These are phyloP conservation scores for Mucor circinelloides DNA, from an alignment of 371 early-diverging fungal species.

Conservation along the genomic window DNA sequence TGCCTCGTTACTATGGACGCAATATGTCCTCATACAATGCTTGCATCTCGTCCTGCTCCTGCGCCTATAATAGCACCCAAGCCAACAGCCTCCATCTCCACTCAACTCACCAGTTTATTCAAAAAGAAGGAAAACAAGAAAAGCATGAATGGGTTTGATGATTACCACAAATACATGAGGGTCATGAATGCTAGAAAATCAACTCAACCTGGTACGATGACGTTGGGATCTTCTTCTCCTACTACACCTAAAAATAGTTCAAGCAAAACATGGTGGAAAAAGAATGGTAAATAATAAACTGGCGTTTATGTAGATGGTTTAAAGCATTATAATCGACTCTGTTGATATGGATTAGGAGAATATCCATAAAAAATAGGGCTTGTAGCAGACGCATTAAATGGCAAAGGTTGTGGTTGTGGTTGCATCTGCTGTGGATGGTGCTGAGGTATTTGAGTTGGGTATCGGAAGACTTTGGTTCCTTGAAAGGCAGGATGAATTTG, in stretches of 20 bases:
- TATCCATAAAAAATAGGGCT: constrained; percentile 48
- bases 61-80: not conserved
- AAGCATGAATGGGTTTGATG: not conserved
- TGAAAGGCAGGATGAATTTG: constrained; percentile 2
- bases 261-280: constrained; percentile 16
- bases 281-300: constrained; percentile 8
- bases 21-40: not conserved
- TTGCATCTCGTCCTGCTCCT: not conserved
- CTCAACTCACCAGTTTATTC: not conserved
- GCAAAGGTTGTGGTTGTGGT: not conserved
- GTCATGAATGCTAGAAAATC: not conserved
- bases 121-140: not conserved
- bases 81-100: not conserved
- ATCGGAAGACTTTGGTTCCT: not conserved
- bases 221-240: not conserved
- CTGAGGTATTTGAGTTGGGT: not conserved
- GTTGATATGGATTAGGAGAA: constrained; percentile 6
- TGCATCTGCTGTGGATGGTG: not conserved
- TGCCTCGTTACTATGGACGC: not conserved
- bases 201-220: not conserved
- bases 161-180: not conserved
- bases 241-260: not conserved
- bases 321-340: constrained; percentile 14
- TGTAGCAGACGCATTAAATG: constrained; percentile 31
- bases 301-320: not conserved